Evolutionary conservation across 345 rosid genomes (phyloP), one percentile per base, ranked within the genome.

Genomic region (Populus davidiana): DNA sequence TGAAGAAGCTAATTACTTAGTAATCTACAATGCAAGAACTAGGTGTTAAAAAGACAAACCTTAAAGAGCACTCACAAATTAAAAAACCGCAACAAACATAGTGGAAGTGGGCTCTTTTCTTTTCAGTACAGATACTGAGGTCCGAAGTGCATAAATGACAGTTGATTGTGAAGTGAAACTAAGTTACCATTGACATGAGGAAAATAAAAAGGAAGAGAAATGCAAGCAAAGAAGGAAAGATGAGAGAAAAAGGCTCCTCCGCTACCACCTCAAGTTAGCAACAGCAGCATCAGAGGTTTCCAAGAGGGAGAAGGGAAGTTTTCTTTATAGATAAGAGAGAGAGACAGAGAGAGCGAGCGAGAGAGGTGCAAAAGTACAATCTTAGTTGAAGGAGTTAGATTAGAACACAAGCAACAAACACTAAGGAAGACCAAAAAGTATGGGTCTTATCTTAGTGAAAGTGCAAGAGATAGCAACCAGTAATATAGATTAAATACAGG

Each of bases 361-460:
- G 2, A 16, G 54, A 49, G 5, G 25, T 29, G 39, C n/a, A 27
- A 74, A 43, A 39, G 67, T 23, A 52, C 39, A 76, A 54, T 54
- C 69, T 33, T 70, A 43, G 62, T 33, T 66, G 82, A 75, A 81
- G 71, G 75, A 69, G 36, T n/a, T 62, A 67, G 76, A 68, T 8
- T 69, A 67, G 69, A 71, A 67, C 72, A 77, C 8, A n/a, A 38
- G 70, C 65, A 80, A 71, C 59, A 44, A 77, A 73, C 81, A 71
- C 70, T 3, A 29, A 59, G 31, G 16, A 31, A 29, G 75, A 23
- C 71, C 75, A 56, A 59, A 64, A 36, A n/a, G 10, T 4, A 67
- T 62, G 67, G 79, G 75, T 62, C 83, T 73, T 72, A 68, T 70
- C 66, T 64, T 70, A 18, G 77, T 69, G 84, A 77, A 70, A 59